Conservation (phyloP, 1,284 basidiomycete species). For the Cutaneotrichosporon dermatis region DNA sequence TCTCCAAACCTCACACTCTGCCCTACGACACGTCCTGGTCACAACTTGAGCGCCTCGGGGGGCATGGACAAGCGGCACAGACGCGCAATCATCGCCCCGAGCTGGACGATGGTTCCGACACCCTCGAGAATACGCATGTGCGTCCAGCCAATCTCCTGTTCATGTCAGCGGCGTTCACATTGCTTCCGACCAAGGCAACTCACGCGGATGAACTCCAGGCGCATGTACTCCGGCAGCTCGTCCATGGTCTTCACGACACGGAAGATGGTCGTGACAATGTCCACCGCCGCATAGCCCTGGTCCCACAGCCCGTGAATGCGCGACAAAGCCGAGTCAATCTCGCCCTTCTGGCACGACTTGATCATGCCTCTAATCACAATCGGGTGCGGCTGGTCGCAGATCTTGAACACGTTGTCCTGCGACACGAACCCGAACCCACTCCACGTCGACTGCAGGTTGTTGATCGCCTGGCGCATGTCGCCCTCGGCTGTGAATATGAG, state of each 20-base stretch:
- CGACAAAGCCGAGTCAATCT: conserved; percentile 78
- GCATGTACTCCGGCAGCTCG: conserved; percentile 83
- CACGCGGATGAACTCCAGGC: conserved; percentile 95
- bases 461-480: conserved; percentile 99
- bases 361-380: conserved; percentile 79
- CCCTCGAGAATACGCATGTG: conserved; percentile 98
- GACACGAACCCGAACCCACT: conserved; percentile 94
- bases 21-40: no score
- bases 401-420: conserved; percentile 99
- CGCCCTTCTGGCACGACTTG: conserved; percentile 72
- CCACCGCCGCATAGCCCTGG: conserved; percentile 93
- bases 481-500: conserved; percentile 98
- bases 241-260: conserved; percentile 94
- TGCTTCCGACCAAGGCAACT: no score
- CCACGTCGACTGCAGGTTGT: conserved; percentile 94
- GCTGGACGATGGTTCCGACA: conserved; percentile 89
- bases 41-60: conserved; percentile 23
- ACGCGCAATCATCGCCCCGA: conserved; percentile 80
- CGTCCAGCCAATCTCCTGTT: conserved; percentile 96
- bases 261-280: conserved; percentile 95
- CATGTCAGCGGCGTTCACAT: conserved; percentile 1
- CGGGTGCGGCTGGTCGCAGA: conserved; percentile 98
- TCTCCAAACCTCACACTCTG: neutral
- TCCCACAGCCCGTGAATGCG: conserved; percentile 85
- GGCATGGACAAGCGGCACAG: conserved; percentile 58